Evolutionary conservation across 176 grass and related monocot species (phyloP), one percentile per base, ranked within the genome.

Genomic region (Aechmea fasciata): DNA sequence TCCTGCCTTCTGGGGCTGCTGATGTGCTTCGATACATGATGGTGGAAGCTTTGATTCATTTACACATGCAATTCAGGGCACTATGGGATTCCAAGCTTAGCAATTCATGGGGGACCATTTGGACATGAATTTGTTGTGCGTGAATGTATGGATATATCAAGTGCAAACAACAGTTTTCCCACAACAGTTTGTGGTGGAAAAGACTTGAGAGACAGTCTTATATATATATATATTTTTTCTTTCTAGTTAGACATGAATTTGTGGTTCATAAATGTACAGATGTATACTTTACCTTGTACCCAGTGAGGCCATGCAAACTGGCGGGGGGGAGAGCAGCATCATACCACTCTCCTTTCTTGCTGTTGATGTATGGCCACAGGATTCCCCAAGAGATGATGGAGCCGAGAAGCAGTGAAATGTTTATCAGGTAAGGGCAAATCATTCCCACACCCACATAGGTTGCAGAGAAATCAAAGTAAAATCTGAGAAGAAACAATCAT

Each of bases 331-430:
- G 48, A 2, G 1, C 0, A 41, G 87, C 77, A 17, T 68, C 49
- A 82, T 90, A 94, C 90, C 90, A 87, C 19, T 73, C 49, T n/a
- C 86, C 90, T 18, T 65, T 63, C 73, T 94, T 89, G 71, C 61
- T 71, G 47, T 79, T 51, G 57, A 94, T 71, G 54, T 49, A 82
- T 51, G 90, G 90, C 47, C 65, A 94, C 26, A 94, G 3, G 13
- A 89, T 18, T 11, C 81, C 86, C 81, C 81, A 83, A 13, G 90
- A 90, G 25, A 94, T 49, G 51, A 79, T 62, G 3, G 52, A 73
- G 0, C 90, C 81, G 9, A 84, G 69, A 33, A 94, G 50, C 28
- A 94, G 17, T 0, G 77, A 77, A n/a, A 84, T n/a, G 57, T 89
- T 94, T 53, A 94, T 69, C 20, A 77, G 53, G 50, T 68, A 69